Conservation (phyloP, 257 asterid genomes). For the Salvia rosmarinus region DNA sequence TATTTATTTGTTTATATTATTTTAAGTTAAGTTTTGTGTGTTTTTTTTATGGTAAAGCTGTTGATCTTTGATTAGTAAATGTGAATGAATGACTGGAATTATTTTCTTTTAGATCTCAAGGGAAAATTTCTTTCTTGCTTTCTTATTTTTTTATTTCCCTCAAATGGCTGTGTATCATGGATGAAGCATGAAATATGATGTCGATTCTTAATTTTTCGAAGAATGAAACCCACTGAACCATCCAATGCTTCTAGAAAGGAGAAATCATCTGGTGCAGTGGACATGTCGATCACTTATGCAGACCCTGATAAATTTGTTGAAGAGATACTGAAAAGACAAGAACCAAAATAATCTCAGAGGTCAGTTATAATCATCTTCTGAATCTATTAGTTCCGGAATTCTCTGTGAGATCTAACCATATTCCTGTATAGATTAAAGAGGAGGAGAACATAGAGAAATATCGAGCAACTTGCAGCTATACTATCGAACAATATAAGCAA, state of each 20-base stretch:
- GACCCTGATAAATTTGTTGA: conserved; percentile 72
- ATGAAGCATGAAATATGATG: neutral
- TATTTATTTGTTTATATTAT: neutral
- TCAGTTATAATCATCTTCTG: conserved; percentile 26
- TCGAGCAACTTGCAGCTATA: conserved; percentile 52
- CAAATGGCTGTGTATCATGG: conserved; percentile 3
- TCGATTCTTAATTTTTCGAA: conserved; percentile 21
- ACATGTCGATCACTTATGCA: conserved; percentile 40
- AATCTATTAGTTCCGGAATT: neutral
- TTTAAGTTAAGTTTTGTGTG: neutral
- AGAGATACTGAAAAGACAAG: conserved; percentile 65
- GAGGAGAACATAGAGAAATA: conserved; percentile 44
- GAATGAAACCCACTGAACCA: conserved; percentile 49
- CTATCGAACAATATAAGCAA: conserved; percentile 47
- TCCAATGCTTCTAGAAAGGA: conserved; percentile 48
- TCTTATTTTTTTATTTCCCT: neutral
- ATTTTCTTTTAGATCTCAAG: neutral
- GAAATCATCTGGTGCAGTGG: conserved; percentile 42
- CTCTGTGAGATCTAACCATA: conserved; percentile 7
- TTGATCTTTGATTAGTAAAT: conserved; percentile 39
- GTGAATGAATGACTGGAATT: neutral
- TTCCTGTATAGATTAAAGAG: conserved; percentile 46
- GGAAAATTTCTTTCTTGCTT: neutral
- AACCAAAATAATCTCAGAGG: conserved; percentile 62
- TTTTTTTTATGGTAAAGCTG: conserved; percentile 6